phyloP scores from a whole-genome alignment of 208 protist species.

The Trypanosoma platydactyli region DNA sequence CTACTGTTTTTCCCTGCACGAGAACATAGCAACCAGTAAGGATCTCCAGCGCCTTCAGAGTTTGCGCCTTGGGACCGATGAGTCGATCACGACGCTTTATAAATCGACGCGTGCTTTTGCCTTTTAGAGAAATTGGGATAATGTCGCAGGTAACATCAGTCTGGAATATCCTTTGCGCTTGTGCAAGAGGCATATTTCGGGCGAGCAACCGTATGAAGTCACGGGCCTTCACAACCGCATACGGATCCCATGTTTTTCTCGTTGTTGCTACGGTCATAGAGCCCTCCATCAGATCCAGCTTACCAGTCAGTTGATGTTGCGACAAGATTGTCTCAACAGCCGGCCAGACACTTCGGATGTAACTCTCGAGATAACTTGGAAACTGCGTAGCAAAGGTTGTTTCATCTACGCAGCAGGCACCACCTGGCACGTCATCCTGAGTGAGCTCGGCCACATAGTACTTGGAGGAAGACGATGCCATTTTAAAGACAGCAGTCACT shows the following conservation, averaged over 20 bases:
- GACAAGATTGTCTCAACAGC: slow-evolving; percentile 91
- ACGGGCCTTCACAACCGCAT: slow-evolving; percentile 97
- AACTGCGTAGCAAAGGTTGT: slow-evolving; percentile 98
- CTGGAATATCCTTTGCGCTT: slow-evolving; percentile 97
- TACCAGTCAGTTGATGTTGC: slow-evolving; percentile 93
- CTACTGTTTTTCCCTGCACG: slow-evolving; percentile 98
- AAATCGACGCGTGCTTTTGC: slow-evolving; percentile 97
- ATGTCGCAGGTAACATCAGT: slow-evolving; percentile 98
- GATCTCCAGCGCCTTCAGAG: slow-evolving; percentile 98
- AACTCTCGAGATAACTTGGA: slow-evolving; percentile 98
- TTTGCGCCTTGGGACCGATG: slow-evolving; percentile 98
- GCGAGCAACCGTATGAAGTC: slow-evolving; percentile 98
- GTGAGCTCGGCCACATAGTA: slow-evolving; percentile 79
- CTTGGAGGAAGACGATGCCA: slow-evolving; percentile 54
- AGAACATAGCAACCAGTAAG: slow-evolving; percentile 99
- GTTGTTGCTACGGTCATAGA: slow-evolving; percentile 99
- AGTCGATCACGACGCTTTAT: slow-evolving; percentile 98
- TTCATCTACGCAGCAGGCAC: slow-evolving; percentile 93
- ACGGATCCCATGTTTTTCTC: slow-evolving; percentile 98
- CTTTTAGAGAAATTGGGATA: slow-evolving; percentile 97
- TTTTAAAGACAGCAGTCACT: background rate
- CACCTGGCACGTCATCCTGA: slow-evolving; percentile 86
- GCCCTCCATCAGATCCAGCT: slow-evolving; percentile 95
- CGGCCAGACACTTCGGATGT: slow-evolving; percentile 96
- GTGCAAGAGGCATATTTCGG: slow-evolving; percentile 94